A percentile compares a stretch with the other conserved stretches of the same genome.
Conservation (phyloP, 2,329 filamentous ascomycete species). For the Sarocladium strictum region DNA sequence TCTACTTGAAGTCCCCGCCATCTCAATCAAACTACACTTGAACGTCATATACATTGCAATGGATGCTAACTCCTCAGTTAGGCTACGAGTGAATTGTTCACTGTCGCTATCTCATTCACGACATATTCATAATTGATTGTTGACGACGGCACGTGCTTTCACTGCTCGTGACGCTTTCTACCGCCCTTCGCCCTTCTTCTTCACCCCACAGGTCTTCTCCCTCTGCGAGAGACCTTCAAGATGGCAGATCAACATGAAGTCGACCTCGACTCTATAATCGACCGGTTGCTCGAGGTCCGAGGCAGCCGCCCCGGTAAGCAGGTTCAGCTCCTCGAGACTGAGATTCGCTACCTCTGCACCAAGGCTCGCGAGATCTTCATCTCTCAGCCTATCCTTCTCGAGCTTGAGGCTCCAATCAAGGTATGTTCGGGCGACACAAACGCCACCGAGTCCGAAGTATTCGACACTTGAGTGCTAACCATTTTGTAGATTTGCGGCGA, state of each 20-base stretch:
- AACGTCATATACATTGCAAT: neutral
- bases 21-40: neutral
- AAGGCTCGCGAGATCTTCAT: constrained; percentile 99
- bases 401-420: constrained; percentile 98
- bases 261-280: constrained; percentile 99
- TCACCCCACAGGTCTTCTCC: neutral
- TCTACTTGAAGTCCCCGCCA: neutral
- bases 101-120: neutral
- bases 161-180: neutral
- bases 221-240: constrained; percentile 28
- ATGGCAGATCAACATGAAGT: constrained; percentile 76
- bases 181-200: neutral
- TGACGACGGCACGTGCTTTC: too few relatives aligned
- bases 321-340: constrained; percentile 91
- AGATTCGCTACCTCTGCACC: constrained; percentile 96
- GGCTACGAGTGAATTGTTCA: neutral
- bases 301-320: constrained; percentile 98
- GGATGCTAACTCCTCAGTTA: neutral
- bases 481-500: constrained; percentile 99
- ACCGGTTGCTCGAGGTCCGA: constrained; percentile 93
- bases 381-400: constrained; percentile 94
- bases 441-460: too few relatives aligned
- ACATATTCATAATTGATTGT: neutral
- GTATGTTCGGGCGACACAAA: too few relatives aligned
- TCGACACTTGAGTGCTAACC: too few relatives aligned